Conservation (phyloP, 495 filamentous ascomycete species). For the Xylaria acuta region DNA sequence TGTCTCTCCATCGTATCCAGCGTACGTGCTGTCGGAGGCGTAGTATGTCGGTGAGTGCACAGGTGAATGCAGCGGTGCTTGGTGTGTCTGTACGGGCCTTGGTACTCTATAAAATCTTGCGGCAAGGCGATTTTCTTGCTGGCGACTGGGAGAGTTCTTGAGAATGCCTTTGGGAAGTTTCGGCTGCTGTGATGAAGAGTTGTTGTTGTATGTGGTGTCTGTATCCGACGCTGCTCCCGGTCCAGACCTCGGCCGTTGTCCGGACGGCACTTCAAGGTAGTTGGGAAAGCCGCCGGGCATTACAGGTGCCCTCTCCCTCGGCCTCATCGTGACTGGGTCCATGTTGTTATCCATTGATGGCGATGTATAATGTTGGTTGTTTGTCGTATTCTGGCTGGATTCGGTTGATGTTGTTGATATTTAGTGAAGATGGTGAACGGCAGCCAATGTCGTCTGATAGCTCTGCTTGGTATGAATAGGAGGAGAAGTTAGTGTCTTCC, state of each 20-base stretch:
- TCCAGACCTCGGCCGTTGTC: constrained; percentile 32
- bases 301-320: constrained; percentile 18
- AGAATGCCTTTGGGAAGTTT: constrained; percentile 38
- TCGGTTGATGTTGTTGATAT: constrained; percentile 12
- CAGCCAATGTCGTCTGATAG: constrained; percentile 7
- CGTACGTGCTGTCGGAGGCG: constrained; percentile 36
- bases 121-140: constrained; percentile 35
- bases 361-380: constrained; percentile 5
- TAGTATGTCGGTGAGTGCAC: constrained; percentile 40
- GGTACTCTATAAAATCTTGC: constrained; percentile 40
- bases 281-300: constrained; percentile 41
- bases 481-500: constrained; percentile 19
- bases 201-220: constrained; percentile 25
- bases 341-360: constrained; percentile 15
- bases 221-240: constrained; percentile 28
- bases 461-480: constrained; percentile 19
- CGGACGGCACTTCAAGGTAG: constrained; percentile 30
- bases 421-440: constrained; percentile 10
- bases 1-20: constrained; percentile 40
- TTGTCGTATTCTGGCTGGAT: constrained; percentile 27
- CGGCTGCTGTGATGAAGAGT: constrained; percentile 12
- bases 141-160: constrained; percentile 35
- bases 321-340: not conserved
- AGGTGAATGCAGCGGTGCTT: constrained; percentile 22
- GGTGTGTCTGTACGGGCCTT: constrained; percentile 27